Base-by-base conservation (phyloP, 805 yeast species). In the Hanseniaspora thailandica region DNA sequence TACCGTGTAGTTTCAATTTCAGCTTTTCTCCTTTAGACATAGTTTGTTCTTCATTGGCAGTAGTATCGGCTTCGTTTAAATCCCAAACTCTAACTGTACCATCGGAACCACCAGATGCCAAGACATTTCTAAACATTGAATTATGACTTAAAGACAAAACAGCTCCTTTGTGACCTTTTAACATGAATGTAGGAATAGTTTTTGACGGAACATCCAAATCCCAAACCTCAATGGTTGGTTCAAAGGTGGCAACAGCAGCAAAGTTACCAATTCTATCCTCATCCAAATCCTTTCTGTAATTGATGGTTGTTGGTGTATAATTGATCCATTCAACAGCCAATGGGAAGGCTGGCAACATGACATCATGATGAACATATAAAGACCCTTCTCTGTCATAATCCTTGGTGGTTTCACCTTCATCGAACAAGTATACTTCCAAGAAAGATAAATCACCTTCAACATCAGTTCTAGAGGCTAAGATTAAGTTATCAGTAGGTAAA, bases 141-240 rank as follows among this genome's bases (percentile, higher is more conserved):
- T 90, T 93, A 66, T 87, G 90, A 10, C 95, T 70, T 55, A 93
- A 72, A 1, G 96, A 84, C 56, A 93, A 77, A 28, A 93, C 87
- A 1, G 98, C 97, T 69, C 88, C 98, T 1, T 88, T 85, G 67
- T 93, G 98, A 63, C 85, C 95, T 50, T 98, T 97, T 56, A 93
- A 73, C 57, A 93, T 87, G 59, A 84, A 76, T 64, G 89, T 96
- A 13, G 98, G 98, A 76, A 86, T 90, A 26, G 95, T 90, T 62
- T 87, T 87, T 60, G 93, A 97, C 34, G 90, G 73, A 58, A 83
- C 81, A 66, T 93, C 98, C 62, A 93, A 72, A 68, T 93, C 88
- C 97, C 97, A 93, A 57, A 93, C 77, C 70, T 93, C 98, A 67
- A 93, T 90, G 64, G 85, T 94, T 39, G 98, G 98, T 61, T 90